These are phyloP conservation scores for Lepidium didymum DNA, from an alignment of 345 rosid species.

Conservation along the genomic window DNA sequence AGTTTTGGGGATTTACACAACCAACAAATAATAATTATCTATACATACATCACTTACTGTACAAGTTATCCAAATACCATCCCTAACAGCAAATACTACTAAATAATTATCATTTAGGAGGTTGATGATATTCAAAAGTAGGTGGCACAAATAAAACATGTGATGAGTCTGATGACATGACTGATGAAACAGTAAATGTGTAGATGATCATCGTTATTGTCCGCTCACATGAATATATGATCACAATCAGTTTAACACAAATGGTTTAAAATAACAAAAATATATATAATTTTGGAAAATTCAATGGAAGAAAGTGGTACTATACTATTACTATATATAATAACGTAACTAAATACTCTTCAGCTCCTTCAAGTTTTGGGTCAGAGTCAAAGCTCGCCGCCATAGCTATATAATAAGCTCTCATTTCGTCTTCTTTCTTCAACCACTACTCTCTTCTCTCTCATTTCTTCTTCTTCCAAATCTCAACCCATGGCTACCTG, in stretches of 20 bases:
- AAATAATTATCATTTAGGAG: not conserved
- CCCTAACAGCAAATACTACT: too few species aligned
- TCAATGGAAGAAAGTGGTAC: too few species aligned
- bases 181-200: not conserved
- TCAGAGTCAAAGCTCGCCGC: not conserved
- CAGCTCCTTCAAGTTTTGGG: not conserved
- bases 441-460: not conserved
- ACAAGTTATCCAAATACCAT: not conserved
- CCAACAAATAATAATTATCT: too few species aligned
- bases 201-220: not conserved
- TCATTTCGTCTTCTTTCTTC: conserved; percentile 4
- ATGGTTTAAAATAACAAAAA: not conserved
- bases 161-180: not conserved
- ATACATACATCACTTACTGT: not conserved
- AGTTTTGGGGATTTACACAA: not conserved
- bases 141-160: conserved; percentile 26
- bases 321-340: too few species aligned
- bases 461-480: not conserved
- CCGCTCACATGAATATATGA: not conserved
- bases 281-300: not conserved
- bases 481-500: conserved; percentile 60
- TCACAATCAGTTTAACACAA: not conserved
- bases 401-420: conserved; percentile 12
- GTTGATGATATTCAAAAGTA: conserved; percentile 16
- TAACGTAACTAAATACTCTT: too few species aligned